phyloP scores from a whole-genome alignment of 2,329 filamentous ascomycete genomes.

The Aspergillus sp. region DNA sequence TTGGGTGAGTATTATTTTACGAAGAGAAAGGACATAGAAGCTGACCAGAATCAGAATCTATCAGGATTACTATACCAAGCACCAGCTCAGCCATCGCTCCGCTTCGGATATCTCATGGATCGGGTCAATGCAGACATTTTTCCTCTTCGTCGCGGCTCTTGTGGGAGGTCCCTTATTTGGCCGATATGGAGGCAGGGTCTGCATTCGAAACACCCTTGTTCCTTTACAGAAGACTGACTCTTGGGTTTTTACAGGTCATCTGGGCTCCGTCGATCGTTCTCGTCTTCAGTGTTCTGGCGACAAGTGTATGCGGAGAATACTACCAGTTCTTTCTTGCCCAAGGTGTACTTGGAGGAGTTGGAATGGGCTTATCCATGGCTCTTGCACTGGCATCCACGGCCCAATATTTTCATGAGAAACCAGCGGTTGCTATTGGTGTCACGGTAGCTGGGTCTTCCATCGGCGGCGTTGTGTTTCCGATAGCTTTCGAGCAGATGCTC shows the following conservation, averaged over 20 bases:
- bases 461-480: slow-evolving; percentile 47
- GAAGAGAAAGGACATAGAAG: neutral
- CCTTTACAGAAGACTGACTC: no score
- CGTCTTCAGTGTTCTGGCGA: slow-evolving; percentile 57
- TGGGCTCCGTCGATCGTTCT: slow-evolving; percentile 1
- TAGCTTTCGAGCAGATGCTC: slow-evolving; percentile 40
- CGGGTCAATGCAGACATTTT: slow-evolving; percentile 28
- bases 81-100: slow-evolving; percentile 32
- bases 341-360: slow-evolving; percentile 12
- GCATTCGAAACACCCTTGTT: no score
- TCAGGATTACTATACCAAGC: slow-evolving; percentile 37
- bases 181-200: slow-evolving; percentile 13
- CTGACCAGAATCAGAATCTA: slow-evolving; percentile 23
- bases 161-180: slow-evolving; percentile 18
- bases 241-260: slow-evolving; percentile 8
- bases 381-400: slow-evolving; percentile 39
- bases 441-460: slow-evolving; percentile 40
- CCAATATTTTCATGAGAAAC: slow-evolving; percentile 41
- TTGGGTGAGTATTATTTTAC: slow-evolving; percentile 9
- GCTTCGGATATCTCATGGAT: slow-evolving; percentile 39
- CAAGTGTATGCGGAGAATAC: slow-evolving; percentile 46
- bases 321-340: slow-evolving; percentile 42
- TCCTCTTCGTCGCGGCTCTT: slow-evolving; percentile 13
- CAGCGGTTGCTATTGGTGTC: slow-evolving; percentile 41
- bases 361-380: slow-evolving; percentile 34